Conservation (phyloP, 495 filamentous ascomycete species). For the Halenospora varia region DNA sequence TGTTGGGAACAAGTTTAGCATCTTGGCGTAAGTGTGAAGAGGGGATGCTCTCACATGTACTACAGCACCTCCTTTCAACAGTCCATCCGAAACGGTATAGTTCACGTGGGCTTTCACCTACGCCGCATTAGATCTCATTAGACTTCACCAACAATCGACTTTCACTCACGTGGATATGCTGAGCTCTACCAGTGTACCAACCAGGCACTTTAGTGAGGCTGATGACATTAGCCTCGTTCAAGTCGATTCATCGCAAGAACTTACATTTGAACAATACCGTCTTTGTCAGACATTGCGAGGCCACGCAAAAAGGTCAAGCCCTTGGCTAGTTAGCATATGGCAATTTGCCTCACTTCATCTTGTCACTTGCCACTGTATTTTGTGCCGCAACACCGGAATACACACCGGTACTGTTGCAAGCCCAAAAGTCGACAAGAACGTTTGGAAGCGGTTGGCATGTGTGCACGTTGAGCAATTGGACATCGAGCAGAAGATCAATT, state of each 20-base stretch:
- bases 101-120: not conserved
- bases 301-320: conserved; percentile 1
- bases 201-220: not conserved
- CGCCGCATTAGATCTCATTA: too few species aligned
- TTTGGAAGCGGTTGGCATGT: conserved; percentile 45
- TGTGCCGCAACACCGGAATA: conserved; percentile 25
- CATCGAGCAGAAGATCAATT: conserved; percentile 45
- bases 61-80: not conserved
- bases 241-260: not conserved
- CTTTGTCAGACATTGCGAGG: not conserved
- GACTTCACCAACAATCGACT: too few species aligned
- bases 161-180: not conserved
- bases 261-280: conserved; percentile 1
- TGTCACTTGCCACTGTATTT: not conserved
- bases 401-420: conserved; percentile 48
- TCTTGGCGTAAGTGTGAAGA: not conserved
- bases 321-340: not conserved
- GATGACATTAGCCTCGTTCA: not conserved
- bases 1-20: not conserved
- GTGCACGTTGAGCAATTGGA: conserved; percentile 49
- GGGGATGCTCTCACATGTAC: not conserved
- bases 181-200: not conserved
- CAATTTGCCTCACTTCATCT: not conserved
- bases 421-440: conserved; percentile 49
- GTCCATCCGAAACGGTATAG: not conserved